Conservation (phyloP, 2,329 filamentous ascomycete species). For the Botrytis tulipae region DNA sequence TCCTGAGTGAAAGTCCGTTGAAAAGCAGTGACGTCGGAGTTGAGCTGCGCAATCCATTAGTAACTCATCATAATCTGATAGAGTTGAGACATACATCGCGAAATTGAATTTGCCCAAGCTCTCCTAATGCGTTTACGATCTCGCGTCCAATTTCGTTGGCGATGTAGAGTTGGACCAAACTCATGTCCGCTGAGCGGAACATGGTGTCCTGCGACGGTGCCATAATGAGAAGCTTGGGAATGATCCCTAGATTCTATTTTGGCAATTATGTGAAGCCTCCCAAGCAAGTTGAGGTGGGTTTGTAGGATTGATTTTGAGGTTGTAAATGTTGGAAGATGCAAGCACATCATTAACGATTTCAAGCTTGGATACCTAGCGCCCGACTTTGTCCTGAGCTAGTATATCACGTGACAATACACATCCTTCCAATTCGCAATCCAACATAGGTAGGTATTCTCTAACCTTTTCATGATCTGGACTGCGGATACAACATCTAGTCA, state of each 20-base stretch:
- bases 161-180: slow-evolving; percentile 99
- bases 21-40: slow-evolving; percentile 88
- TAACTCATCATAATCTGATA: background rate
- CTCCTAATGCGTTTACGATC: slow-evolving; percentile 92
- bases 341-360: background rate
- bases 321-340: slow-evolving; percentile 17
- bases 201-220: slow-evolving; percentile 79
- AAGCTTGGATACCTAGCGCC: slow-evolving; percentile 14
- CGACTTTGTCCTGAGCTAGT: slow-evolving; percentile 4
- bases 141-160: slow-evolving; percentile 98
- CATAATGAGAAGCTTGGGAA: slow-evolving; percentile 46
- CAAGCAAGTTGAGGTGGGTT: slow-evolving; percentile 3
- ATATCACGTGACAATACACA: background rate
- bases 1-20: slow-evolving; percentile 97
- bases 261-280: slow-evolving; percentile 27
- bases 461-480: background rate
- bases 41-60: slow-evolving; percentile 61
- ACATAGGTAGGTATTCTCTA: no score
- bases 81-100: slow-evolving; percentile 66
- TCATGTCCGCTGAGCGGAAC: slow-evolving; percentile 99
- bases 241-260: slow-evolving; percentile 24
- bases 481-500: background rate
- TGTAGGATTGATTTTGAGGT: slow-evolving; percentile 9
- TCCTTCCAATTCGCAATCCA: background rate
- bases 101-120: slow-evolving; percentile 95